Conservation (phyloP, 2,329 filamentous ascomycete species). For the Pseudogymnoascus sp. region DNA sequence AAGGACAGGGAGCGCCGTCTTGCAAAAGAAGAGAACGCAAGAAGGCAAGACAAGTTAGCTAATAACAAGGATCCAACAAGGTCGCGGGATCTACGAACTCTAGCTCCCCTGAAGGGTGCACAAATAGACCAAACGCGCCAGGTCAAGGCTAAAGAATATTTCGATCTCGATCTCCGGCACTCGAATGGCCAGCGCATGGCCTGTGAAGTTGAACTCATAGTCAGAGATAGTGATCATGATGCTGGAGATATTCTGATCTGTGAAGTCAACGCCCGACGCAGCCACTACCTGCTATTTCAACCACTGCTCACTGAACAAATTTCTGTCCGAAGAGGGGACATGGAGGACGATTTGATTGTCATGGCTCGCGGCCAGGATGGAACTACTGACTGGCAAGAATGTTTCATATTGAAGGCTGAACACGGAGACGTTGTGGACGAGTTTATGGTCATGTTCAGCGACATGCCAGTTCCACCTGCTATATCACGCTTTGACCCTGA, state of each 20-base stretch:
- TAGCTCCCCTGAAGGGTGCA: conserved; percentile 64
- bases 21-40: conserved; percentile 63
- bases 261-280: conserved; percentile 69
- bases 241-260: conserved; percentile 85
- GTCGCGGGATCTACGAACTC: conserved; percentile 68
- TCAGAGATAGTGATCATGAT: conserved; percentile 66
- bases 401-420: conserved; percentile 69
- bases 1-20: conserved; percentile 72
- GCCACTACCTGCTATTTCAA: conserved; percentile 81
- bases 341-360: conserved; percentile 64
- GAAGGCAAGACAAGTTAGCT: conserved; percentile 80
- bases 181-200: conserved; percentile 85
- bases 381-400: conserved; percentile 71
- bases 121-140: conserved; percentile 69
- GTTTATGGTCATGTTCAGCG: conserved; percentile 35
- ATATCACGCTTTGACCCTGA: conserved; percentile 31
- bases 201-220: conserved; percentile 79
- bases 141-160: conserved; percentile 84
- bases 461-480: conserved; percentile 41
- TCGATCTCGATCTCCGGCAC: conserved; percentile 76
- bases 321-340: conserved; percentile 72
- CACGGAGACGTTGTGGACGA: conserved; percentile 52
- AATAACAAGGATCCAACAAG: conserved; percentile 73
- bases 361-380: conserved; percentile 73
- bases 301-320: conserved; percentile 67